Base-by-base conservation (phyloP, 345 rosid genomes). In the thale cress (Arabidopsis thaliana) region DNA sequence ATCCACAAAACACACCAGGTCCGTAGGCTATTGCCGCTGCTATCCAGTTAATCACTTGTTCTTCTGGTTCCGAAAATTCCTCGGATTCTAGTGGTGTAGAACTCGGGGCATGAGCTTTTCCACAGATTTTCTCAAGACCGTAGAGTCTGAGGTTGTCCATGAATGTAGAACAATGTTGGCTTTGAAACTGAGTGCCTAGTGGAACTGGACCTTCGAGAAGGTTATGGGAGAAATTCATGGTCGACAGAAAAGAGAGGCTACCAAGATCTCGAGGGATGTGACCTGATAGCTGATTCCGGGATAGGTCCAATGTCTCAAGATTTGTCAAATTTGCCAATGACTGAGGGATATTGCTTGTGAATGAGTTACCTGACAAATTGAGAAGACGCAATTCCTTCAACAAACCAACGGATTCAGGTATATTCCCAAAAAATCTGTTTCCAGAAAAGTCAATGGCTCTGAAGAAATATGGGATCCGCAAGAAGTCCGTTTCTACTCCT, bases 281-380 rank as follows among this genome's bases (percentile, higher is more conserved):
- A 38, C 66, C 74, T 11, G 75, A 71, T 0, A 71, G 12, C 24
- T 13, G 16, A n/a, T 71, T 71, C 2, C 55, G 48, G 1, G 75
- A 71, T 7, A 71, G 4, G 46, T 71, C 67, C 24, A 71, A 46
- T 0, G 50, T 16, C 67, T 71, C 75, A 10, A 71, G 67, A 2
- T 46, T 59, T 6, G 68, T 36, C 36, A 71, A 13, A 14, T 71
- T 71, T 7, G 22, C 42, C 34, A 71, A n/a, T 0, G 75, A 48
- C 23, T 0, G 24, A 6, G 67, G 59, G 13, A 71, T 71, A 2
- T 14, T 36, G 24, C 57, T 23, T 13, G 75, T 60, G 59, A 71
- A 71, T 7, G 46, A 5, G 2, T 71, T 71, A 2, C 67, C 38
- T 13, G 75, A 71, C 67, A 71, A 71, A 67, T 71, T 71, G 23